Evolutionary conservation across 139 green algal species (phyloP).

Genomic region (Gonium pectorale): DNA sequence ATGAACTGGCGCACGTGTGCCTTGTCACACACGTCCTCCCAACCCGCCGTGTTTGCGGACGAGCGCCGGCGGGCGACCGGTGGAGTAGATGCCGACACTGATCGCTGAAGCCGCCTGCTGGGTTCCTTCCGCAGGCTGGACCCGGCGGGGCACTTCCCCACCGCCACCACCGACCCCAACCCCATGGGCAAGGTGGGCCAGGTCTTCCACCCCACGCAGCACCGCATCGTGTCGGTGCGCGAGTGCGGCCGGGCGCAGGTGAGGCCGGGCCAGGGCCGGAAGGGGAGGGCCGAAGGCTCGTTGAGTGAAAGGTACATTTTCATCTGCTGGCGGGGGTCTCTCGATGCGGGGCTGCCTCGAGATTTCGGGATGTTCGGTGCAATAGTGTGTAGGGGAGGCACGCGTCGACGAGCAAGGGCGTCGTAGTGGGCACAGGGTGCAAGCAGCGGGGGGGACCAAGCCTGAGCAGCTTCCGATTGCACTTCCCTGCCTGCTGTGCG

Average conservation of each 20-base stretch:
- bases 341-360: no score
- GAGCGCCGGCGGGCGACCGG: no score
- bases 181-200: slow-evolving; percentile 98
- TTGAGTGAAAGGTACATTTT: no score
- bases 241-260: slow-evolving; percentile 96
- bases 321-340: no score
- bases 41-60: no score
- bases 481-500: background rate
- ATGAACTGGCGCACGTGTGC: no score
- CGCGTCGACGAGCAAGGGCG: background rate
- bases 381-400: no score
- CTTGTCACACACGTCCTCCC: no score
- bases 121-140: slow-evolving; percentile 76
- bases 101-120: no score
- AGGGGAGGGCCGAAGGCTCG: no score
- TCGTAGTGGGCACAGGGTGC: background rate
- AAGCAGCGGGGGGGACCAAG: background rate
- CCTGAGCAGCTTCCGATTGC: background rate
- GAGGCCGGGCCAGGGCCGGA: background rate
- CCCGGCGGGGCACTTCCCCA: slow-evolving; percentile 96
- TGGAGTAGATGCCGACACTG: no score
- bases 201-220: slow-evolving; percentile 96
- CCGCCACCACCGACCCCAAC: slow-evolving; percentile 95
- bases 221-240: slow-evolving; percentile 95
- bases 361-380: no score